Conservation (phyloP, 495 filamentous ascomycete species). For the Coniosporium apollinis region DNA sequence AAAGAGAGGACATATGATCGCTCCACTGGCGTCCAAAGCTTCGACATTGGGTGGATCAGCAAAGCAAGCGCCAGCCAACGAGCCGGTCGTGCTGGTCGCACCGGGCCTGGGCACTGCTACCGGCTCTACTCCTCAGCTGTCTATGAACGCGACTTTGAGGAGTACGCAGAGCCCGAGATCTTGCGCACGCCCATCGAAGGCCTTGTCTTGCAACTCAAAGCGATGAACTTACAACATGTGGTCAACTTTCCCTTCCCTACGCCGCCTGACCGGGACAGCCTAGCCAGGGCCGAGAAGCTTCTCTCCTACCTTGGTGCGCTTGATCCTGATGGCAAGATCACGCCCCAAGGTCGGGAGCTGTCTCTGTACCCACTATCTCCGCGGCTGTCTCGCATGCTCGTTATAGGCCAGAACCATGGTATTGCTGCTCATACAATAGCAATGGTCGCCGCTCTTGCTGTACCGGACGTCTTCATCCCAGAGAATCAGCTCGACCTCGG, state of each 20-base stretch:
- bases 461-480: slow-evolving; percentile 73
- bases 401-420: slow-evolving; percentile 68
- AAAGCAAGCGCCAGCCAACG: slow-evolving; percentile 91
- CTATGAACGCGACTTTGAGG: slow-evolving; percentile 76
- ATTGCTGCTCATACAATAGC: slow-evolving; percentile 79
- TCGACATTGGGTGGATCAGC: slow-evolving; percentile 90
- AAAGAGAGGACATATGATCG: slow-evolving; percentile 83
- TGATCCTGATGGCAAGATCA: slow-evolving; percentile 46
- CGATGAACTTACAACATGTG: slow-evolving; percentile 81
- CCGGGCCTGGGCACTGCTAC: slow-evolving; percentile 92
- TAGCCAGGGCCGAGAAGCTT: slow-evolving; percentile 75
- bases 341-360: slow-evolving; percentile 58
- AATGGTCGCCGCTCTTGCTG: slow-evolving; percentile 74
- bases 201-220: slow-evolving; percentile 86
- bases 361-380: slow-evolving; percentile 80
- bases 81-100: slow-evolving; percentile 87
- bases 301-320: slow-evolving; percentile 39
- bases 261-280: slow-evolving; percentile 60
- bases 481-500: slow-evolving; percentile 56
- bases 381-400: slow-evolving; percentile 76
- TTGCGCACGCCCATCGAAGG: slow-evolving; percentile 81
- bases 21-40: slow-evolving; percentile 80
- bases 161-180: slow-evolving; percentile 80
- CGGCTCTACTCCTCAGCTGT: slow-evolving; percentile 85
- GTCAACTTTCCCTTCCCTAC: slow-evolving; percentile 97